A percentile compares a stretch with the other conserved stretches of the same genome.
Evolutionary conservation across 2,329 filamentous ascomycete species (phyloP).

Genomic region (Talaromyces rugulosus): DNA sequence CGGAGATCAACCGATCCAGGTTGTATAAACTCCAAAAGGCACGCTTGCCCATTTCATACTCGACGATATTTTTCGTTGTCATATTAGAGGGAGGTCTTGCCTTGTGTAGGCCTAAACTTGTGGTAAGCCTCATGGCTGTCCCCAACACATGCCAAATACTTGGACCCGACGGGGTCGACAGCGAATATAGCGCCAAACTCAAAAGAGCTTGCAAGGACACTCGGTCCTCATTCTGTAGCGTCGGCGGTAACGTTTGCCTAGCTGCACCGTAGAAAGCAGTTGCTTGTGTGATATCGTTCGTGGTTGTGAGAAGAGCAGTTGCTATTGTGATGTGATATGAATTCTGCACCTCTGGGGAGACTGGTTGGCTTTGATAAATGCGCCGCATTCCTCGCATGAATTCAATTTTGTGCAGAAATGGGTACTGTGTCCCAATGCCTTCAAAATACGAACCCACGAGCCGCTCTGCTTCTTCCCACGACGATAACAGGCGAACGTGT

Average conservation of each 20-base stretch:
- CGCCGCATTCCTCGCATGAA: constrained; percentile 30
- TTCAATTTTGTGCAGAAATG: constrained; percentile 31
- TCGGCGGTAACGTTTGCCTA: constrained; percentile 29
- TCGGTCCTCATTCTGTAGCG: constrained; percentile 36
- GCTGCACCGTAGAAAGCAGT: constrained; percentile 33
- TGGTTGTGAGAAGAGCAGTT: constrained; percentile 31
- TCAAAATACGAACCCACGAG: constrained; percentile 33
- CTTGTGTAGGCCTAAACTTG: constrained; percentile 36
- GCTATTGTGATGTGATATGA: constrained; percentile 36
- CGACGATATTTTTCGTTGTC: constrained; percentile 21
- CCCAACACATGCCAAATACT: constrained; percentile 40
- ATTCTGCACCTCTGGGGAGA: constrained; percentile 30
- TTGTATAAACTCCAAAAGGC: constrained; percentile 43
- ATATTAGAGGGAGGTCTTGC: constrained; percentile 17
- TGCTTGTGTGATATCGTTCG: constrained; percentile 26
- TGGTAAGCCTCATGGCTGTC: constrained; percentile 32
- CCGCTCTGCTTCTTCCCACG: constrained; percentile 32
- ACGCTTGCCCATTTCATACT: constrained; percentile 39
- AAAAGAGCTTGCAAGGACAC: constrained; percentile 32
- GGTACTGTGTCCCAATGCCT: constrained; percentile 36
- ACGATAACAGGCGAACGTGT: constrained; percentile 29
- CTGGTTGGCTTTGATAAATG: constrained; percentile 31
- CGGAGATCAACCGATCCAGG: constrained; percentile 38
- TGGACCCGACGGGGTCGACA: constrained; percentile 35
- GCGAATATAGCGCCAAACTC: constrained; percentile 33